phyloP scores from a whole-genome alignment of 2,329 filamentous ascomycete genomes.

The Beauveria brongniartii region DNA sequence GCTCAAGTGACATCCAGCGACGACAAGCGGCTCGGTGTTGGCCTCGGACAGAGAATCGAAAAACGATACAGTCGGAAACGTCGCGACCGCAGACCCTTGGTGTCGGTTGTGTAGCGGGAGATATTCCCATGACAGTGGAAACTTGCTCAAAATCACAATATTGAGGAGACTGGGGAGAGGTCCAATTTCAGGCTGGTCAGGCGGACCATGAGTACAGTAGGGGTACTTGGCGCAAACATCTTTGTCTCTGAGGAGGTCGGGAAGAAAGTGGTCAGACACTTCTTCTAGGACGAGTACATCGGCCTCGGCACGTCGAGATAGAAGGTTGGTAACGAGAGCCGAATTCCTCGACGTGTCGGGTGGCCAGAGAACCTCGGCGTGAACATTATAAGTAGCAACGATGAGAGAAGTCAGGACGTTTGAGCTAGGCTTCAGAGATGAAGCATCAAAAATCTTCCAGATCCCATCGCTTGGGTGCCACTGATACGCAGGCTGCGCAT shows the following conservation, averaged over 20 bases:
- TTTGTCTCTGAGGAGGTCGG: conserved; percentile 40
- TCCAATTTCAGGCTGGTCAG: conserved; percentile 39
- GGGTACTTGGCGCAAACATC: conserved; percentile 41
- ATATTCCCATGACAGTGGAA: conserved; percentile 46
- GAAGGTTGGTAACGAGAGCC: conserved; percentile 34
- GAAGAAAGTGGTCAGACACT: conserved; percentile 56
- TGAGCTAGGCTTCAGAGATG: background rate
- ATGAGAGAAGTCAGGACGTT: conserved; percentile 19
- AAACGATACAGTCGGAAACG: conserved; percentile 24
- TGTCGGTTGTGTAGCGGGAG: conserved; percentile 46
- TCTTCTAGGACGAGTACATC: conserved; percentile 52
- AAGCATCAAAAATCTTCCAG: background rate
- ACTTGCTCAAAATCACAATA: conserved; percentile 49
- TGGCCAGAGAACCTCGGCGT: conserved; percentile 42
- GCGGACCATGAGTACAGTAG: conserved; percentile 50
- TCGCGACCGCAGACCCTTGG: conserved; percentile 48
- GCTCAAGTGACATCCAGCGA: conserved; percentile 54
- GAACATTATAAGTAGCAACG: conserved; percentile 46
- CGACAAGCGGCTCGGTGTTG: conserved; percentile 23
- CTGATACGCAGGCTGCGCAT: background rate
- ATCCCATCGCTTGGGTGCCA: background rate
- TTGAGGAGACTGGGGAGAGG: conserved; percentile 55
- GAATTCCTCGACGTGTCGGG: conserved; percentile 34
- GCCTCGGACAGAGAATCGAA: conserved; percentile 31
- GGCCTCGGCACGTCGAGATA: conserved; percentile 32